Conservation (phyloP, 2,329 filamentous ascomycete species). For the Diaporthe citriasiana region DNA sequence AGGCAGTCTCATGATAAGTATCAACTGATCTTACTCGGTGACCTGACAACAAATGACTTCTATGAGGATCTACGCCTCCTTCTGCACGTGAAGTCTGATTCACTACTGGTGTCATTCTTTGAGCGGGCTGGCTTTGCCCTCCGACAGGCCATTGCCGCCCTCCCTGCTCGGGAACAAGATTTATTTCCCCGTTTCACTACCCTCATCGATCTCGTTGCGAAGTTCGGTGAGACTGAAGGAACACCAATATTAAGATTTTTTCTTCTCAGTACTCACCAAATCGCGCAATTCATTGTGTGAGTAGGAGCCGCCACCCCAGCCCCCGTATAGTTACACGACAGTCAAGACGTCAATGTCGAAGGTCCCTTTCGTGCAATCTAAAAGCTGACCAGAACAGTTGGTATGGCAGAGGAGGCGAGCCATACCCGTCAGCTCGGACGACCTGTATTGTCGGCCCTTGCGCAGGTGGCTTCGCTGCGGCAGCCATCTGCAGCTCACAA, state of each 20-base stretch:
- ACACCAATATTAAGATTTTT: slow-evolving; percentile 3
- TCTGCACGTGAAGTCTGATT: slow-evolving; percentile 5
- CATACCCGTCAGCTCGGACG: slow-evolving; percentile 17
- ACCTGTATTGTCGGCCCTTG: slow-evolving; percentile 68
- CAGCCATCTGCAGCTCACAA: slow-evolving; percentile 73
- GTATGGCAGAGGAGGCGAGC: slow-evolving; percentile 14
- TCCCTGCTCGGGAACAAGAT: background rate
- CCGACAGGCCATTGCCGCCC: background rate
- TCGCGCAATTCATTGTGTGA: slow-evolving; percentile 19
- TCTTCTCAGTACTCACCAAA: background rate
- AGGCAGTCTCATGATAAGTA: background rate
- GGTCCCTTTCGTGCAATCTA: background rate
- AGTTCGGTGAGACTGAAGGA: background rate
- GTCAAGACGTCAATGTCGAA: background rate
- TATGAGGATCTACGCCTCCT: background rate
- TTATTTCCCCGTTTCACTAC: slow-evolving; percentile 17
- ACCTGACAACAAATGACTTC: background rate
- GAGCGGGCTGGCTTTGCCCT: slow-evolving; percentile 13
- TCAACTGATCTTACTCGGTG: slow-evolving; percentile 16
- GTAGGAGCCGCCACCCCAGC: background rate
- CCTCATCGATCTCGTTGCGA: slow-evolving; percentile 5
- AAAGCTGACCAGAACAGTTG: background rate
- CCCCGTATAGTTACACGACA: background rate
- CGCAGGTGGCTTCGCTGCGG: slow-evolving; percentile 76
- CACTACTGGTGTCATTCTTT: slow-evolving; percentile 21